Conservation (phyloP, 108 stramenopile species). For the Aurantiochytrium sp. region DNA sequence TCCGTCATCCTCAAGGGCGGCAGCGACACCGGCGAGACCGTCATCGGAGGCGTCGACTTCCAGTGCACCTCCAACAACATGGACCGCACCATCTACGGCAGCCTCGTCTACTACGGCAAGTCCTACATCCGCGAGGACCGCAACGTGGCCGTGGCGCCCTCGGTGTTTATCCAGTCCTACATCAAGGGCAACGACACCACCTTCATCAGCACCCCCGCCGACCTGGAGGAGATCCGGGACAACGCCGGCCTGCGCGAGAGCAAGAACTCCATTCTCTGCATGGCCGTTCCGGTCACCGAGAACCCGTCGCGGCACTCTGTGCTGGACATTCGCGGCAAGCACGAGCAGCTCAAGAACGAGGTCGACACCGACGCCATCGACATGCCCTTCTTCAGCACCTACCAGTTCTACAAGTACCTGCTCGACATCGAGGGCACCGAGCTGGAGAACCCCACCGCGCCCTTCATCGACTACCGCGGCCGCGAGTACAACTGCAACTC, state of each 20-base stretch:
- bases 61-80: not conserved
- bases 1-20: not conserved
- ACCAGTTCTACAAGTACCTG: not conserved
- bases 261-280: not conserved
- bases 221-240: not conserved
- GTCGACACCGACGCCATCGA: not conserved
- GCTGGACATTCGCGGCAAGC: not conserved
- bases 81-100: not conserved
- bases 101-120: not conserved
- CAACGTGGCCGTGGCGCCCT: not conserved
- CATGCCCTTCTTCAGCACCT: not conserved
- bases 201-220: not conserved
- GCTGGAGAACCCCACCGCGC: not conserved
- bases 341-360: not conserved
- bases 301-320: not conserved
- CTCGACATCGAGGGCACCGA: not conserved
- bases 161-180: not conserved
- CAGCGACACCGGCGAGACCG: not conserved
- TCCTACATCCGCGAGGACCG: not conserved
- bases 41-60: not conserved
- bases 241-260: not conserved
- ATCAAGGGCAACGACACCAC: not conserved
- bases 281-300: not conserved
- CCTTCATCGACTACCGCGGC: not conserved
- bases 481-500: not conserved